Evolutionary conservation across 2,329 filamentous ascomycete species (phyloP).

Genomic region (Penicillium sclerotiorum): DNA sequence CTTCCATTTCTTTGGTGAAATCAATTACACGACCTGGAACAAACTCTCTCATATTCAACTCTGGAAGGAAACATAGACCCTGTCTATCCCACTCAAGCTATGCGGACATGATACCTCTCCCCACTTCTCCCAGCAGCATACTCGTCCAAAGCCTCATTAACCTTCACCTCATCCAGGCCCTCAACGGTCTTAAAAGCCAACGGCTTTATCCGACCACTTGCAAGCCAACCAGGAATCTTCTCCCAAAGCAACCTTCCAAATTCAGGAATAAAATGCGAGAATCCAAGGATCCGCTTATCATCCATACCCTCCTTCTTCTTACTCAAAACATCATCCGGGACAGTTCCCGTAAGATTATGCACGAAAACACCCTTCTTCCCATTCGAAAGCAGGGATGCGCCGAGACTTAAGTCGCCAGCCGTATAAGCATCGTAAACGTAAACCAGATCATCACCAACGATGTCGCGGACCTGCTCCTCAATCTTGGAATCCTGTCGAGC

Average conservation of each 20-base stretch:
- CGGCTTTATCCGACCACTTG: conserved; percentile 34
- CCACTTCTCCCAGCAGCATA: conserved; percentile 24
- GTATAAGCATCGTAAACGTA: conserved; percentile 44
- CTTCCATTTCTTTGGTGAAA: no score
- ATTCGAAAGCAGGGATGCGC: conserved; percentile 39
- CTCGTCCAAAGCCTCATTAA: conserved; percentile 43
- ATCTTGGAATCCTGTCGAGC: conserved; percentile 40
- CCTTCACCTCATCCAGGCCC: conserved; percentile 35
- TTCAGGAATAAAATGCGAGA: conserved; percentile 29
- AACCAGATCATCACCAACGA: conserved; percentile 44
- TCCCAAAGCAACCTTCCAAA: conserved; percentile 37
- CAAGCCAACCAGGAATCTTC: conserved; percentile 31
- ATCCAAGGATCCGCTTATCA: conserved; percentile 29
- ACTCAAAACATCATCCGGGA: conserved; percentile 31
- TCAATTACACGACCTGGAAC: no score
- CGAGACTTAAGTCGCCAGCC: conserved; percentile 21
- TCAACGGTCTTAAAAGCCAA: conserved; percentile 34
- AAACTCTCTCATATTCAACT: no score
- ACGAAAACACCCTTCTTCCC: conserved; percentile 39
- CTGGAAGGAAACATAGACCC: not conserved
- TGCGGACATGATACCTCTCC: conserved; percentile 1
- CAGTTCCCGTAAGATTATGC: conserved; percentile 15
- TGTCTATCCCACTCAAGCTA: not conserved
- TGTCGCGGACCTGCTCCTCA: conserved; percentile 32
- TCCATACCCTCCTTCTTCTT: conserved; percentile 39